A percentile compares a stretch with the other conserved stretches of the same genome.
phyloP scores from a whole-genome alignment of 1,139 yeast species.

The Yamadazyma conglobata region DNA sequence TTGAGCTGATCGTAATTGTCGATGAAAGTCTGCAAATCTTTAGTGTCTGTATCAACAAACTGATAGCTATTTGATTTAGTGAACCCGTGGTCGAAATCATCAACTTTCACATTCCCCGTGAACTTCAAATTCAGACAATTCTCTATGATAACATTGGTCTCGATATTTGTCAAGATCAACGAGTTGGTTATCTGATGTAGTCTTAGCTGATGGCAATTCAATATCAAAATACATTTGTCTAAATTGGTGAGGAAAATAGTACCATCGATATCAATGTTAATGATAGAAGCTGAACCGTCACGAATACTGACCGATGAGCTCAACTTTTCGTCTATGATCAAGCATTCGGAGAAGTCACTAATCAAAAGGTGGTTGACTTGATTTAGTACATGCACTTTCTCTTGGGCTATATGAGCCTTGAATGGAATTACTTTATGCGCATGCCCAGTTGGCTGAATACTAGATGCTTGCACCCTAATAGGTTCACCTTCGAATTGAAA shows the following conservation, averaged over 20 bases:
- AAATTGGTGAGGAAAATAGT: constrained; percentile 30
- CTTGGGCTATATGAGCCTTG: constrained; percentile 1
- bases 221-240: constrained; percentile 20
- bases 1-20: too few species aligned
- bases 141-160: constrained; percentile 33
- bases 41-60: constrained; percentile 1
- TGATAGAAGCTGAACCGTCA: constrained; percentile 16
- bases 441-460: constrained; percentile 1
- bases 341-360: constrained; percentile 12
- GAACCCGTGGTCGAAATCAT: constrained; percentile 14
- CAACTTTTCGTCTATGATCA: constrained; percentile 10
- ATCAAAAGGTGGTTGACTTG: constrained; percentile 17
- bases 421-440: constrained; percentile 7
- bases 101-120: constrained; percentile 7
- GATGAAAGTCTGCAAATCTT: too few species aligned
- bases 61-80: constrained; percentile 5
- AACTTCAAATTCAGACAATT: constrained; percentile 19
- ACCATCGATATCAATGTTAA: constrained; percentile 26
- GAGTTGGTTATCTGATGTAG: constrained; percentile 28
- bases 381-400: constrained; percentile 7
- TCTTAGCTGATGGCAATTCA: constrained; percentile 40
- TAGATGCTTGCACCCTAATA: constrained; percentile 8
- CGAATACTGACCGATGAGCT: constrained; percentile 24
- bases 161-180: constrained; percentile 20
- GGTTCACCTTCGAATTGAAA: constrained; percentile 31